Base-by-base conservation (phyloP, 1,139 yeast genomes). In the Eremothecium coryli region DNA sequence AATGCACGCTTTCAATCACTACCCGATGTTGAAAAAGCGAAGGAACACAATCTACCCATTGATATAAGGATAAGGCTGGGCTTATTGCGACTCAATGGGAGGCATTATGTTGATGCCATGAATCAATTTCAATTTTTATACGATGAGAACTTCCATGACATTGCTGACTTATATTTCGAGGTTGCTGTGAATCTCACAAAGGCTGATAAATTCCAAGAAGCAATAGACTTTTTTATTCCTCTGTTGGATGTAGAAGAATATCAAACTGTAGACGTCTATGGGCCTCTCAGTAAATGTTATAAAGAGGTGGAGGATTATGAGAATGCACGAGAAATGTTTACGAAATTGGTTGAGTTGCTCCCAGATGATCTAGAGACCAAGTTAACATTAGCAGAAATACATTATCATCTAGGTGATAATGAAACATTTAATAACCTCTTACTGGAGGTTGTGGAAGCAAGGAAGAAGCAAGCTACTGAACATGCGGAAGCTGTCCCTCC, bases 11-110 rank as follows among this genome's bases (percentile, higher is more conserved):
- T 54, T 42, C 64, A 62, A 35, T 55, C 62, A 4, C 48, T 65
- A 30, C 54, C 62, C 2, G 62, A 62, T 4, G 45, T 49, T 9
- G 65, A 62, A 41, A 64, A 62, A 33, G 46, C 57, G 1, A 68
- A 70, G 38, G 60, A 66, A 4, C 68, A 65, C 49, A 54, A 66
- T 7, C 59, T 90, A 20, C 97, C 96, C 0, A 75, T 88, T 36
- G 98, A 88, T 62, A 81, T 93, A 23, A 62, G 97, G 37, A 77
- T 76, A 23, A 82, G 90, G 54, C 56, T 90, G 16, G 93, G 95
- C 0, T 61, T 75, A 17, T 66, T 84, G 28, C 68, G 98, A 39
- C 60, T 90, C 18, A 76, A 79, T 32, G 58, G 74, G 26, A 77
- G 73, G 29, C 70, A 80, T 25, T 64, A 68, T 21, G 72, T 70